A percentile compares a stretch with the other conserved stretches of the same genome.
Evolutionary conservation across 495 filamentous ascomycete species (phyloP).

Genomic region (Aspergillus cristatus): DNA sequence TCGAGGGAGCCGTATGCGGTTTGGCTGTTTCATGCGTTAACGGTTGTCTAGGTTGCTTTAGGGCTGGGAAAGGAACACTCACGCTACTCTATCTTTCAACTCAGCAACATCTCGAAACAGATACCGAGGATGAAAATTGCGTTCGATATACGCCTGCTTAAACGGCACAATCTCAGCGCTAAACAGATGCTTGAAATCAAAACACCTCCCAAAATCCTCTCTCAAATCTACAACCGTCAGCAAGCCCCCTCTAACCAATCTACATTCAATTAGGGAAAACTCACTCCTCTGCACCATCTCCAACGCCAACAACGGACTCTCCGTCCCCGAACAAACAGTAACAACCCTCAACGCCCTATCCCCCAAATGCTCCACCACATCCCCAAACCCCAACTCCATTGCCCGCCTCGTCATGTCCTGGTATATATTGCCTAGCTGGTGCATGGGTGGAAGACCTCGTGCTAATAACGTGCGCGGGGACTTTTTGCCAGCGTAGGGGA

Average conservation of each 20-base stretch:
- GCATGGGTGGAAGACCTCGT: slow-evolving; percentile 33
- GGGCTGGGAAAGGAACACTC: slow-evolving; percentile 22
- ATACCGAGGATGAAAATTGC: slow-evolving; percentile 55
- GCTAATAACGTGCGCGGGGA: slow-evolving; percentile 13
- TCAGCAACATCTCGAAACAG: slow-evolving; percentile 67
- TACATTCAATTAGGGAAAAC: slow-evolving; percentile 6
- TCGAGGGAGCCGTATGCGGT: slow-evolving; percentile 61
- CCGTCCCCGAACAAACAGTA: slow-evolving; percentile 79
- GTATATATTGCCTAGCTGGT: slow-evolving; percentile 41
- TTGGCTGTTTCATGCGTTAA: slow-evolving; percentile 30
- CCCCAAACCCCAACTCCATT: slow-evolving; percentile 21
- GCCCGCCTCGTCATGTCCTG: slow-evolving; percentile 33
- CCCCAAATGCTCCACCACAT: slow-evolving; percentile 28
- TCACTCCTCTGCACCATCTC: slow-evolving; percentile 39
- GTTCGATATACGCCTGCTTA: slow-evolving; percentile 74
- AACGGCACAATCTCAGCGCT: slow-evolving; percentile 70
- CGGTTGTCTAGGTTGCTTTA: not conserved
- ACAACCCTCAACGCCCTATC: slow-evolving; percentile 48
- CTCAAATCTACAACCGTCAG: slow-evolving; percentile 17
- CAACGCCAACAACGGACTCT: slow-evolving; percentile 64
- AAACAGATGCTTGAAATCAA: slow-evolving; percentile 57
- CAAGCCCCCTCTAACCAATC: too few relatives aligned
- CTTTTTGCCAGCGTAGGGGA: slow-evolving; percentile 3
- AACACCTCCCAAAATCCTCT: slow-evolving; percentile 10
- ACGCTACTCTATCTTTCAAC: slow-evolving; percentile 47